Evolutionary conservation across 352 stramenopile species (phyloP), one percentile per base, ranked within the genome.

Genomic region (Peronospora belbahrii): DNA sequence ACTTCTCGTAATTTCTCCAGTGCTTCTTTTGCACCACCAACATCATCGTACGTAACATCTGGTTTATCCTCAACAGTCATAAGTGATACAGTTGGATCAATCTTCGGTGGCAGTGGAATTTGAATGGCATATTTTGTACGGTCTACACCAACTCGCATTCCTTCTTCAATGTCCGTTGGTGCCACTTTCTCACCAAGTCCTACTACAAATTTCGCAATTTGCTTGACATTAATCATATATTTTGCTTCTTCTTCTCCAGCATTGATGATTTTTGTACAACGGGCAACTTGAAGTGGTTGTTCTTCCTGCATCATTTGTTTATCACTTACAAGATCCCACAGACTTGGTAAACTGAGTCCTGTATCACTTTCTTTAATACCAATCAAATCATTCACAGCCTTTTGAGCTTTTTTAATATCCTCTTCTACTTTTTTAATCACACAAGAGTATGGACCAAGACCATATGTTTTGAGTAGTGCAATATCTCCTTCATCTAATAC

Each of bases 291-390:
- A 25, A 97, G 70, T 25, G 91, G 89, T 65, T 97, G 95, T 64
- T 99, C 97, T 64, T 99, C 95, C 46, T 97, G 91, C 94, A 99
- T 98, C 95, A 99, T 99, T 74, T 98, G 93, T 69, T 99, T 99
- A 75, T 99, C 97, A 45, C 92, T 96, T 19, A 98, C 94, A 18
- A 99, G 84, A 79, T 99, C 97, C 97, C 97, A 99, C 59, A 97
- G 96, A 59, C 80, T 97, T 20, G 97, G 97, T 20, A 98, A 84
- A 41, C 87, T 97, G 31, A 99, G 69, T n/a, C 97, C 97, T 24
- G 96, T 99, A 70, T 99, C 96, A 54, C 85, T 98, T 70, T 99
- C 97, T 66, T 99, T 99, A 67, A 99, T 98, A 36, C 96, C 96
- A 37, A 94, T 85, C 24, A 95, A 68, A 47, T 94, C 80, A 56